Conservation (phyloP, 345 rosid species). For the Limnanthes douglasii region DNA sequence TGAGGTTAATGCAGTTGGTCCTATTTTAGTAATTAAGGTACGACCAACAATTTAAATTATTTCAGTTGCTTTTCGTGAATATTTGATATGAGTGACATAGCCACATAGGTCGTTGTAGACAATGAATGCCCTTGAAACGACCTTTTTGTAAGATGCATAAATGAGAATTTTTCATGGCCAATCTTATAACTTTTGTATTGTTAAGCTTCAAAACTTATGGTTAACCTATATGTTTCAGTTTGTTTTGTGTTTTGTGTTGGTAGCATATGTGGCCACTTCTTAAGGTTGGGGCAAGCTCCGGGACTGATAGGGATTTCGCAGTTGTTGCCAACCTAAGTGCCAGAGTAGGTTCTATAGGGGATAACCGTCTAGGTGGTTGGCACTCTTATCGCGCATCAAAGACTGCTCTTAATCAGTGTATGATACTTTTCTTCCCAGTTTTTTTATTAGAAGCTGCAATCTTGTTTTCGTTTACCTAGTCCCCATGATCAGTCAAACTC, state of each 20-base stretch:
- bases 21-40: conserved; percentile 70
- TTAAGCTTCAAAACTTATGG: background rate
- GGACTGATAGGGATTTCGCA: conserved; percentile 57
- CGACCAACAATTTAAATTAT: conserved; percentile 1
- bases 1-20: conserved; percentile 84
- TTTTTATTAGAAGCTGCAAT: background rate
- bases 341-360: conserved; percentile 77
- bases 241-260: conserved; percentile 17
- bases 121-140: background rate
- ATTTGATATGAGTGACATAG: too few relatives aligned
- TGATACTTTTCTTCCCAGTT: conserved; percentile 6
- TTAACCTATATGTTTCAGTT: background rate
- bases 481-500: too few relatives aligned
- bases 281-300: conserved; percentile 62
- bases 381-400: conserved; percentile 86
- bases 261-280: conserved; percentile 98
- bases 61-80: background rate
- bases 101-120: too few relatives aligned
- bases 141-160: background rate
- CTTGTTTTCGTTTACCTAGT: too few relatives aligned
- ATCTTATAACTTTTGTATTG: background rate
- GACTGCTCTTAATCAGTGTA: conserved; percentile 80
- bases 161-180: background rate
- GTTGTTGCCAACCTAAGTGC: conserved; percentile 90
- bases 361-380: conserved; percentile 84